Base-by-base conservation (phyloP, 306 rosid species). In the Gillenia trifoliata region DNA sequence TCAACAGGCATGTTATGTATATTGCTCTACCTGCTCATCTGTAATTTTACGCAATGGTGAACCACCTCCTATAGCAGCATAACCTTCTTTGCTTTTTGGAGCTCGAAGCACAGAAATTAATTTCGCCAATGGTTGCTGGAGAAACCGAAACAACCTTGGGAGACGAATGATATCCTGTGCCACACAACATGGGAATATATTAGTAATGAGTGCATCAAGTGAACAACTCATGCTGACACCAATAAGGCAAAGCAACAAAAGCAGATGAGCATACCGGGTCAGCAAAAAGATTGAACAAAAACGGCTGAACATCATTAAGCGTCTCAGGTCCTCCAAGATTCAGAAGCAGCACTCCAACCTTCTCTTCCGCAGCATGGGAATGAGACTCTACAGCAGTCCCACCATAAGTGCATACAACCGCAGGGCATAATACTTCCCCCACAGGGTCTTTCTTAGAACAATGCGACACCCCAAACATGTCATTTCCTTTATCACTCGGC, bases 41-140 rank as follows among this genome's bases (percentile, higher is more conserved):
- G 98, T 95, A 72, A 92, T 95, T 83, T 95, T 89, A 38, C 99
- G 97, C 78, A 95, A 83, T 9, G 99, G 99, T 62, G 99, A 95
- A 80, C 99, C 99, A 47, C 99, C 99, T 57, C 99, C 99, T 52
- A 95, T 95, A 66, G 99, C 81, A 76, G 98, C 99, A 89, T 95
- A 95, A 59, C 96, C 99, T 83, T 90, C 99, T 86, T 86, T 95
- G 75, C 98, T 92, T 85, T 95, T 95, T 72, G 98, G 96, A 78
- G 99, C 98, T 67, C 99, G 88, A 47, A 88, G 87, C 16, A 85
- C 89, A 73, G 99, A 95, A 75, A 95, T 95, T 74, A 95, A 62
- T 49, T 90, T 73, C 0, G 98, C 99, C 83, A 95, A 78, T 30
- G 99, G 99, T 59, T 75, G 88, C 80, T 89, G 98, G 64, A 95